These are phyloP conservation scores for Botrytis fragariae DNA, from an alignment of 2,329 filamentous ascomycete species.

Conservation along the genomic window DNA sequence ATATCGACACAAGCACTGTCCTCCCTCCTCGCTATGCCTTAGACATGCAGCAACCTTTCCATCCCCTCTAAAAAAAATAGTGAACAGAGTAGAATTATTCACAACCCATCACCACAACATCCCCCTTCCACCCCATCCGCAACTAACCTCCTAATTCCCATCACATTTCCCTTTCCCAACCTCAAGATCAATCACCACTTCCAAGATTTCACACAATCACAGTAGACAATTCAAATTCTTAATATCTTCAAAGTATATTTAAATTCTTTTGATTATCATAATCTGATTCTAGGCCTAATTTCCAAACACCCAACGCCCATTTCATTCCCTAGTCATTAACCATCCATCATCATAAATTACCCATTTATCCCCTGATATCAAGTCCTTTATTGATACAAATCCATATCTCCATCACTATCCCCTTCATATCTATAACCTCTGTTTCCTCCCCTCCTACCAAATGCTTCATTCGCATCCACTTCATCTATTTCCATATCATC, in stretches of 20 bases:
- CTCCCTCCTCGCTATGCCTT: neutral
- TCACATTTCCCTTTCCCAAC: neutral
- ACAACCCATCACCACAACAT: neutral
- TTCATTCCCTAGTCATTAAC: neutral
- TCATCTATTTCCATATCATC: constrained; percentile 63
- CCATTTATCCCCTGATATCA: neutral
- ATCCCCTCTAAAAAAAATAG: neutral
- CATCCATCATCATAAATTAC: neutral
- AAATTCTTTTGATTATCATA: neutral
- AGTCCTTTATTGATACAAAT: constrained; percentile 45
- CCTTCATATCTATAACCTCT: neutral
- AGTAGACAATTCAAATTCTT: neutral
- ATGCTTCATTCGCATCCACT: constrained; percentile 50
- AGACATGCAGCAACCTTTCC: too few relatives aligned
- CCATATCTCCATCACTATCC: constrained; percentile 55
- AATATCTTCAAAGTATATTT: neutral
- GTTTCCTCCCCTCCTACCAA: constrained; percentile 45
- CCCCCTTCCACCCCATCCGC: neutral
- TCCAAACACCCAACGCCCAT: neutral
- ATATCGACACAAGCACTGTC: neutral
- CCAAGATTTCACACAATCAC: neutral
- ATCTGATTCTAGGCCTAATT: neutral
- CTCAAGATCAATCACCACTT: neutral
- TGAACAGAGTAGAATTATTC: neutral
- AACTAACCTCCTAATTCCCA: neutral